These are phyloP conservation scores for Cladosporium sp. DNA, from an alignment of 2,329 filamentous ascomycete genomes.

Conservation along the genomic window DNA sequence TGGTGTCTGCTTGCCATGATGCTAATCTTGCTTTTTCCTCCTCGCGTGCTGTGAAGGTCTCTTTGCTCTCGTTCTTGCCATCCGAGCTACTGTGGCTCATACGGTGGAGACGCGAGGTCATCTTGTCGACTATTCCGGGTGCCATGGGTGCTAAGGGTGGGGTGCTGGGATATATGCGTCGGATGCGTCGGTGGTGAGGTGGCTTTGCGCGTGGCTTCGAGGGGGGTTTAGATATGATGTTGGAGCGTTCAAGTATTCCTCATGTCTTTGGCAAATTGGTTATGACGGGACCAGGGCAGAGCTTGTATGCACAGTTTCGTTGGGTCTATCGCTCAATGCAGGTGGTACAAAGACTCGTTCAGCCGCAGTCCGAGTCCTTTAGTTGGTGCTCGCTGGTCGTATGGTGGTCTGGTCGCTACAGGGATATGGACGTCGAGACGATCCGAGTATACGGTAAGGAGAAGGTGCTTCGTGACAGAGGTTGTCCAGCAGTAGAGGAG, in stretches of 20 bases:
- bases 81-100: slow-evolving; percentile 26
- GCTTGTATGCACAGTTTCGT: slow-evolving; percentile 1
- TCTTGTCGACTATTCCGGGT: slow-evolving; percentile 31
- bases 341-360: slow-evolving; percentile 4
- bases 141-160: slow-evolving; percentile 23
- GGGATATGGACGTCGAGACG: neutral
- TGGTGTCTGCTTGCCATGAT: slow-evolving; percentile 45
- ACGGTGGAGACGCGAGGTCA: slow-evolving; percentile 33
- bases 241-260: neutral
- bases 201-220: neutral
- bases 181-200: neutral
- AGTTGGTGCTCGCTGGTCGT: neutral
- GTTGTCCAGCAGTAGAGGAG: neutral
- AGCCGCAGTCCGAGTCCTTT: slow-evolving; percentile 6
- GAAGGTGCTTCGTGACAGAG: neutral
- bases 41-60: slow-evolving; percentile 35
- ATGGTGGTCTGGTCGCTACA: neutral
- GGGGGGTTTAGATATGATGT: neutral
- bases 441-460: neutral
- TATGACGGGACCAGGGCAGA: neutral
- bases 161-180: neutral
- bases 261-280: neutral
- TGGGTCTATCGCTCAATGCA: slow-evolving; percentile 1
- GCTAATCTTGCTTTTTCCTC: slow-evolving; percentile 44
- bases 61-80: slow-evolving; percentile 13